Conservation (phyloP, 345 rosid genomes). For the rapeseed (Brassica napus) region DNA sequence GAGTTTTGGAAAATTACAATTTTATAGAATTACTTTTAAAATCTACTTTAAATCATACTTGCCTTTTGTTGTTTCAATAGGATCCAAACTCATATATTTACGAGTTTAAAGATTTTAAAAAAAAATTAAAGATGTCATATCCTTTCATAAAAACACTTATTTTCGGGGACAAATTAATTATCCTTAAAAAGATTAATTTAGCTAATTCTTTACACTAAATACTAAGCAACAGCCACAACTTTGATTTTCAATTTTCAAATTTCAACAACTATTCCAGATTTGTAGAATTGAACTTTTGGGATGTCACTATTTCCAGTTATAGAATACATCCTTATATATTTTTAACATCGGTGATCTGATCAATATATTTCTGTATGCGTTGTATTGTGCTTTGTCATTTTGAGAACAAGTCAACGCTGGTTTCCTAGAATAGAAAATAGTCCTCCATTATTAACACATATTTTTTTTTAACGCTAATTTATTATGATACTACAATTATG, state of each 20-base stretch:
- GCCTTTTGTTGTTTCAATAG: neutral
- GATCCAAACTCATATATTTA: neutral
- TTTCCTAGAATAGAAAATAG: neutral
- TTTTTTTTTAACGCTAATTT: too few relatives aligned
- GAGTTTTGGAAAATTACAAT: neutral
- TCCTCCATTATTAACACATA: neutral
- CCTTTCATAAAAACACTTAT: neutral
- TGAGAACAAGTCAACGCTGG: constrained; percentile 5
- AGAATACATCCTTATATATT: neutral
- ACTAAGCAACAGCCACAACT: neutral
- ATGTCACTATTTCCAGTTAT: constrained; percentile 25
- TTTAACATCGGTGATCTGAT: constrained; percentile 2
- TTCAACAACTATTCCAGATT: neutral
- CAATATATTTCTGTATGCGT: neutral
- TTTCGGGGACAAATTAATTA: neutral
- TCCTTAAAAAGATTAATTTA: neutral
- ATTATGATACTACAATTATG: too few relatives aligned
- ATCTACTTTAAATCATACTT: neutral
- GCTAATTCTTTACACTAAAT: neutral
- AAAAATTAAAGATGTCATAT: neutral
- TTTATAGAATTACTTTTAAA: neutral
- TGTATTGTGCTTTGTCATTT: neutral
- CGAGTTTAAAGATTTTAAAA: neutral
- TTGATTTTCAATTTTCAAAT: neutral
- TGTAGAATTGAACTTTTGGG: constrained; percentile 1